Base-by-base conservation (phyloP, 176 grass and related monocot species). In the Luzula sylvatica region DNA sequence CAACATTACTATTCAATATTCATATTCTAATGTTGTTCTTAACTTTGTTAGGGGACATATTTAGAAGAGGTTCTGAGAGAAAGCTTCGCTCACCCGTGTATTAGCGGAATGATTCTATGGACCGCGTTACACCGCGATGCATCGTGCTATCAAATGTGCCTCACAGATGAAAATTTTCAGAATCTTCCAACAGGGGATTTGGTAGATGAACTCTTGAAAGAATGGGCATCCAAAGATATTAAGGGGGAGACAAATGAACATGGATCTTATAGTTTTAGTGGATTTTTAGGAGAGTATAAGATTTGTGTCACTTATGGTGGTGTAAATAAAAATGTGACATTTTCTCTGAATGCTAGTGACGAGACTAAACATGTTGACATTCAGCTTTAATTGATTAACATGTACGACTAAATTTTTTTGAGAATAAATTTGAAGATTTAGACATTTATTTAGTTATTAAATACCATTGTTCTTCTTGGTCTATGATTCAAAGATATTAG, bases 61-160 rank as follows among this genome's bases (percentile, higher is more conserved):
- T 28, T 94, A 23, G 87, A 87, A 53, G 78, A 94, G 54, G 87
- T 94, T 13, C 62, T 94, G 19, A 70, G 82, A 23, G 87, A 94
- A 67, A 82, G 74, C 4, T 94, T 94, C 25, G 65, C 87, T 2
- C 72, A 94, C 44, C 87, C 87, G 27, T 53, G 74, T 3, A 75
- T 95, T 27, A 71, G 80, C 39, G 89, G 89, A 7, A 86, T 95
- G 12, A 58, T 95, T 61, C 62, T 95, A 4, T 95, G 89, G 83
- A 78, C 76, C 12, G 89, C 89, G 2, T 53, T 95, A 50, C 62
- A 75, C 15, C 13, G 20, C 0, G 53, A 65, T 3, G 89, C 65
- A 1, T 60, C 9, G 11, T 95, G 89, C 80, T 95, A 95, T 49
- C 80, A 95, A 58, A 95, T 95, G 89, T 95, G 89, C 67, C 80